These are phyloP conservation scores for Pythium sukuiense DNA, from an alignment of 352 stramenopile genomes.

Conservation along the genomic window DNA sequence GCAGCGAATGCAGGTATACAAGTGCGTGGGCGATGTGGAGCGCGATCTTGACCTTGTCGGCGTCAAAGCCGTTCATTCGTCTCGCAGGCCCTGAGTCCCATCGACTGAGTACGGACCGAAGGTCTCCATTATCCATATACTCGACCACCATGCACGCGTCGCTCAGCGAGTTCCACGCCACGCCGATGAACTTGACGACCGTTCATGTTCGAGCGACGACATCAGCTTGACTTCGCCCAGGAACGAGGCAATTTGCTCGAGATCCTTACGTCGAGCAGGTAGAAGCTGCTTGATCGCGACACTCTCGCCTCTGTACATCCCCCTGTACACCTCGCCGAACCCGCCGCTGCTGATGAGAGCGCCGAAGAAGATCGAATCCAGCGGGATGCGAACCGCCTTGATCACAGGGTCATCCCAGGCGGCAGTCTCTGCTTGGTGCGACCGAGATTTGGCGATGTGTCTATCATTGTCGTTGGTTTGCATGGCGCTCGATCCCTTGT, in stretches of 20 bases:
- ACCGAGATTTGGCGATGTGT: too few relatives aligned
- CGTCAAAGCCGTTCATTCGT: neutral
- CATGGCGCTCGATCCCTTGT: too few relatives aligned
- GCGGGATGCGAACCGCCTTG: too few relatives aligned
- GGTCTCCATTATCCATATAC: constrained; percentile 33
- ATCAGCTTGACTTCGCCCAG: constrained; percentile 30
- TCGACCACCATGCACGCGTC: constrained; percentile 33
- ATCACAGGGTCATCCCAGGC: constrained; percentile 1
- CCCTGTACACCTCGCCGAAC: constrained; percentile 28
- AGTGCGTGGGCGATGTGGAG: too few relatives aligned
- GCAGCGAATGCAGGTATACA: too few relatives aligned
- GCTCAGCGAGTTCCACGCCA: constrained; percentile 29
- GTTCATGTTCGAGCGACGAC: constrained; percentile 26
- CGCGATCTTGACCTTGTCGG: constrained; percentile 10
- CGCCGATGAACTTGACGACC: constrained; percentile 32
- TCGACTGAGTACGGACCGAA: constrained; percentile 16
- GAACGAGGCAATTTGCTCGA: constrained; percentile 24
- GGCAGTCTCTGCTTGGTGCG: neutral
- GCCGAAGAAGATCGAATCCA: too few relatives aligned
- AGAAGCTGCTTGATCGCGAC: constrained; percentile 29
- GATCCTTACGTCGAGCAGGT: constrained; percentile 1
- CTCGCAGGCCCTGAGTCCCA: too few relatives aligned
- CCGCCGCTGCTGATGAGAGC: constrained; percentile 21
- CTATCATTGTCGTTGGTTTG: too few relatives aligned
- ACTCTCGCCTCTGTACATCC: constrained; percentile 10